Evolutionary conservation across 2,329 filamentous ascomycete genomes (phyloP).

Genomic region (Fusarium proliferatum): DNA sequence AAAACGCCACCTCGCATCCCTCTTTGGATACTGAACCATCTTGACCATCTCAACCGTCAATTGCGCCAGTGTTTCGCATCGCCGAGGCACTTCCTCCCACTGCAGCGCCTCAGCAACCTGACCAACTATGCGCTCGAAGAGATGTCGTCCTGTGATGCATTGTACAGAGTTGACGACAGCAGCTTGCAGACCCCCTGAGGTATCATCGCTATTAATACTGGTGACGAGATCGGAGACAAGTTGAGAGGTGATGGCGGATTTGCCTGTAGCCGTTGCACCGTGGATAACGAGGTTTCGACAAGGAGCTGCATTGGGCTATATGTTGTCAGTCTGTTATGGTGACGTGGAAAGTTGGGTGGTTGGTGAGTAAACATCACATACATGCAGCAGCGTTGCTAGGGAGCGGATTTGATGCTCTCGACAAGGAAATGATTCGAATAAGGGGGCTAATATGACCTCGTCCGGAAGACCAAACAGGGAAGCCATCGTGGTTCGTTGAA

Average conservation of each 20-base stretch:
- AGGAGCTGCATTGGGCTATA: slow-evolving; percentile 72
- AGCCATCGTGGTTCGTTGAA: slow-evolving; percentile 43
- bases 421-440: slow-evolving; percentile 65
- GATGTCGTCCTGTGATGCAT: slow-evolving; percentile 81
- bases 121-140: slow-evolving; percentile 77
- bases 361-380: slow-evolving; percentile 52
- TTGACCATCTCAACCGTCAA: slow-evolving; percentile 77
- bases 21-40: slow-evolving; percentile 63
- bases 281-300: slow-evolving; percentile 82
- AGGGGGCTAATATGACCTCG: slow-evolving; percentile 59
- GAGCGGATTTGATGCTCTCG: slow-evolving; percentile 69
- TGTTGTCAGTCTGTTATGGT: background rate
- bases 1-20: slow-evolving; percentile 66
- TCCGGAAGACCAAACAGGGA: slow-evolving; percentile 64
- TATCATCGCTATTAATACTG: slow-evolving; percentile 18
- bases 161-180: slow-evolving; percentile 76
- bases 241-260: slow-evolving; percentile 75
- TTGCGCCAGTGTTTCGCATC: slow-evolving; percentile 84
- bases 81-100: slow-evolving; percentile 61
- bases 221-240: slow-evolving; percentile 49
- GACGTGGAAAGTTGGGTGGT: background rate
- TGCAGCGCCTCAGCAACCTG: slow-evolving; percentile 66
- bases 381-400: slow-evolving; percentile 65
- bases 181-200: slow-evolving; percentile 58
- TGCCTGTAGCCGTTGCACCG: slow-evolving; percentile 88